Evolutionary conservation across 2,329 filamentous ascomycete species (phyloP), one percentile per base, ranked within the genome.

Genomic region (Proliferodiscus dingleyae): DNA sequence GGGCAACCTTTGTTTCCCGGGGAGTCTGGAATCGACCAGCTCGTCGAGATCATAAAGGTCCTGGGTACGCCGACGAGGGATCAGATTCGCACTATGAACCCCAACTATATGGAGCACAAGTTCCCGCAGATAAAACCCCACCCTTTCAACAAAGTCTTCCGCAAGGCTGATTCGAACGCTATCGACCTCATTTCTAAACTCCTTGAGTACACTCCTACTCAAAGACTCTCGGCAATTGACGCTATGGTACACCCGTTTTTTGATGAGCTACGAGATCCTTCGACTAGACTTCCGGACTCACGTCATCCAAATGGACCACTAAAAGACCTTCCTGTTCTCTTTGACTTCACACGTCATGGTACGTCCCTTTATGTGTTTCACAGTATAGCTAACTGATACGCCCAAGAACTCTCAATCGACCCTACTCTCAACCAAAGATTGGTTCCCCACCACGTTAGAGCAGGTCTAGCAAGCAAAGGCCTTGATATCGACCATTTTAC

Each of bases 31-130:
- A 98, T 98, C 62, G 93, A 98, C 66, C 93, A 98, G 67, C 75
- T 98, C 39, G 93, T 98, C 37, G 93, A 98, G 70, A 98, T 98
- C 66, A 98, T 98, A 77, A 98, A 98, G 73, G 91, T 98, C 43
- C 74, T 98, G 50, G 93, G 93, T 49, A 98, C 93, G 15, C 93
- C 93, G 15, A 97, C 93, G 28, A 81, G 93, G 55, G 93, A 98
- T 68, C 93, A 98, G 70, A 98, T 98, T 63, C 87, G 93, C 59
- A 98, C 93, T 56, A 98, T 98, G 93, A 98, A 98, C 70, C 93
- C 93, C 49, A 98, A 98, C 71, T 98, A 98, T 71, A 98, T 98
- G 93, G 93, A 98, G 73, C 93, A 98, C 74, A 97, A 97, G 74
- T 98, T 98, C 71, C 93, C 93, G 38, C 93, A 98, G 70, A 98